Conservation (phyloP, 352 stramenopile species). For the Saprolegnia parasitica region DNA sequence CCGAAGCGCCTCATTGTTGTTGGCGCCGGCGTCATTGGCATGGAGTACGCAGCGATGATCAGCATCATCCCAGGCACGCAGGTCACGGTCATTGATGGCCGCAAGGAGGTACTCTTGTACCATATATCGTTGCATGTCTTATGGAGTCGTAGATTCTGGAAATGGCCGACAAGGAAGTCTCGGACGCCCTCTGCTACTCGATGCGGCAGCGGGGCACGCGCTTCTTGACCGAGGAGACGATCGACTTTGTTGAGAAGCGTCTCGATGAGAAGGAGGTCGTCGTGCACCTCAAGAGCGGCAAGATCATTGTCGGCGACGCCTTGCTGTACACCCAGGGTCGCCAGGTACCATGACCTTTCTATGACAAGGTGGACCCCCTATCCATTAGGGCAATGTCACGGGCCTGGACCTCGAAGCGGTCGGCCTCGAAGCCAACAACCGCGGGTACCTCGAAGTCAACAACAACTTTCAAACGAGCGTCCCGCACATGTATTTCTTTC, state of each 20-base stretch:
- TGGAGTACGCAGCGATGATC: constrained; percentile 90
- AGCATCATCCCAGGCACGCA: constrained; percentile 82
- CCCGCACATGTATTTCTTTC: constrained; percentile 67
- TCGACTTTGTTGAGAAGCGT: constrained; percentile 66
- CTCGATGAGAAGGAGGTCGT: constrained; percentile 55
- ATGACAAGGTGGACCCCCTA: not conserved
- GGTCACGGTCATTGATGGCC: constrained; percentile 82
- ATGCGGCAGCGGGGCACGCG: constrained; percentile 84
- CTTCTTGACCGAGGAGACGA: constrained; percentile 79
- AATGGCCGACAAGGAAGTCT: constrained; percentile 86
- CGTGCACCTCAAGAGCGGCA: constrained; percentile 79
- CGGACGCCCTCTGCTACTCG: constrained; percentile 79
- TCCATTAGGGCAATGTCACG: constrained; percentile 69
- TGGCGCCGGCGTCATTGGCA: constrained; percentile 84
- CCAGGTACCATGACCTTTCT: constrained; percentile 35
- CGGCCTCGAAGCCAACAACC: constrained; percentile 74
- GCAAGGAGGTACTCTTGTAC: constrained; percentile 49
- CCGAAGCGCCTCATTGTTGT: constrained; percentile 77
- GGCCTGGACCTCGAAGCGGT: constrained; percentile 73
- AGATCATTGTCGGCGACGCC: constrained; percentile 76
- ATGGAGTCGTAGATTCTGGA: constrained; percentile 59
- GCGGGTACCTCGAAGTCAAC: constrained; percentile 79
- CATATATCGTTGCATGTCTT: not conserved
- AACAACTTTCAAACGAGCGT: constrained; percentile 85
- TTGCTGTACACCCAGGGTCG: constrained; percentile 84